Base-by-base conservation (phyloP, 2,329 filamentous ascomycete genomes). In the Dactylellina drechsleri region DNA sequence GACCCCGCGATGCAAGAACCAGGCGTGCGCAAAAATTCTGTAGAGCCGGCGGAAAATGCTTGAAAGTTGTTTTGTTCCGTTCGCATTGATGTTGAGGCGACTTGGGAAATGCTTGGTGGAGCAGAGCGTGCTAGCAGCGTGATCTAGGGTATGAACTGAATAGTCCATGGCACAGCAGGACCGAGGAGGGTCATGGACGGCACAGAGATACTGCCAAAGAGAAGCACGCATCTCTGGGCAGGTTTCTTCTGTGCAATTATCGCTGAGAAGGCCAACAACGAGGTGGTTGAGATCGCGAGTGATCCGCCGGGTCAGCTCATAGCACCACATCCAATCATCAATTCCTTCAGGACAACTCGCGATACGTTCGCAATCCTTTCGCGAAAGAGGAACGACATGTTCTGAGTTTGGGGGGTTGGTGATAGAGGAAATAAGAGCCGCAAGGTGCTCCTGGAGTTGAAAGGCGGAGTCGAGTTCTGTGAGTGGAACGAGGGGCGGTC, bases 171-270 rank as follows among this genome's bases (percentile, higher is more conserved):
- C 95, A 82, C 94, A 97, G 84, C 95, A 99, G 79, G 91, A 92
- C 84, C 98, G 98, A 57, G 95, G 95, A 58, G 93, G 91, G 81
- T 98, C 94, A 82, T 99, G 95, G 2, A 98, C 95, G 59, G 95
- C 95, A 84, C 95, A 99, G 56, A 99, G 88, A 80, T 98, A 99
- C 83, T 99, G 95, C 95, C 95, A 99, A 84, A 99, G 94, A 31
- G 92, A 95, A 1, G 95, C 95, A 80, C 95, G 93, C 95, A 99
- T 99, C 83, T 99, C 95, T 36, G 93, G 93, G 80, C 95, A 99
- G 0, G 95, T 97, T 77, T 86, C 86, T 13, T 91, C 88, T 73
- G 92, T 97, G 84, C 95, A 99, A 50, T 86, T 87, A 82, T 98
- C 95, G 81, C 93, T 92, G 79, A 99, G 92, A 80, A 99, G 94